Evolutionary conservation across 2,329 filamentous ascomycete genomes (phyloP), one percentile per base, ranked within the genome.

Genomic region (Colletotrichum gloeosporioides): DNA sequence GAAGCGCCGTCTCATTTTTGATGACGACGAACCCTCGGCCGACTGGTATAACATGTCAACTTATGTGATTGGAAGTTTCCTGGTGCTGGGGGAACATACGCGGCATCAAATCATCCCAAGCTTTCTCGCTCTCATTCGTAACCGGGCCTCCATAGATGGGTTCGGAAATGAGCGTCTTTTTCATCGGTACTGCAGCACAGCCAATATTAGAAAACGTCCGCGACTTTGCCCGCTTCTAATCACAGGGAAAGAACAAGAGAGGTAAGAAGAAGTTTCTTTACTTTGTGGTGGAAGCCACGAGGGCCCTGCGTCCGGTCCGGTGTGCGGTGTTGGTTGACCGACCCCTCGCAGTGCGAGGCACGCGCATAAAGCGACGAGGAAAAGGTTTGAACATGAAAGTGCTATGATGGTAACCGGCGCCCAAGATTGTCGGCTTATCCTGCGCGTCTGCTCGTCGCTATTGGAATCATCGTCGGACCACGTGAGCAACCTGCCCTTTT

Each of bases 11-110:
- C 55, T 59, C 25, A 3, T 59, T 59, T 59, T 31, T 59, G 16
- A 59, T 59, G 25, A 59, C 25, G 27, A 59, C 55, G 6, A 59
- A 59, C 0, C 55, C 55, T 6, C 55, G 55, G 55, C 55, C 55
- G 6, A 59, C 55, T 59, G 4, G 25, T 0, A 59, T 4, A 0
- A 59, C 7, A 2, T 18, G 25, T 59, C 15, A 59, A 31, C 16
- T 59, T 3, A 10, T 1, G 9, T 2, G 0, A 4, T 22, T 4
- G 25, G 16, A 4, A 59, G 0, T 7, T 59, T 25, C 0, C 4
- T 59, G 15, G 0, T 31, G 8, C 13, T 59, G 55, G 25, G 16
- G 8, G 44, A 29, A 59, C 55, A 0, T 59, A 59, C 55, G 55
- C 25, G 55, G 55, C 55, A 59, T 59, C 27, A 59, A 31, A 8